A percentile compares a stretch with the other conserved stretches of the same genome.
Evolutionary conservation across 2,329 filamentous ascomycete genomes (phyloP).

Genomic region (Leptographium lundbergii): DNA sequence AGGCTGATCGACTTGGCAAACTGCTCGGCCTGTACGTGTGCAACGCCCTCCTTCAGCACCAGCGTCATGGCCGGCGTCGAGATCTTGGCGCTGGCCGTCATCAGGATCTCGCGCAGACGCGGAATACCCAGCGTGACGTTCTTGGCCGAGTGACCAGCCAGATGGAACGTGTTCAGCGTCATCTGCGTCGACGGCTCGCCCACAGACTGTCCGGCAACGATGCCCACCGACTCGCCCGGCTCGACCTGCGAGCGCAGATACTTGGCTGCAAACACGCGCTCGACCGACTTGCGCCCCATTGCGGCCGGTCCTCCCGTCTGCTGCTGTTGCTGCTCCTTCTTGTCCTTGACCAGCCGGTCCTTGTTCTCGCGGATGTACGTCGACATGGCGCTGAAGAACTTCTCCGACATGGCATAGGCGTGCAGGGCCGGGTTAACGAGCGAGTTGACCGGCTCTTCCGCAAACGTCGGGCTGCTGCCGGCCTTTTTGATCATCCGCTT

Average conservation of each 20-base stretch:
- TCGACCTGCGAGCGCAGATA: slow-evolving; percentile 88
- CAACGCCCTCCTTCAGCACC: slow-evolving; percentile 59
- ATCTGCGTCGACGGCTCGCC: slow-evolving; percentile 98
- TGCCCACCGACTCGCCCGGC: slow-evolving; percentile 90
- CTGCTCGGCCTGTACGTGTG: slow-evolving; percentile 53
- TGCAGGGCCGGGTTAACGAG: slow-evolving; percentile 64
- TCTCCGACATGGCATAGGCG: slow-evolving; percentile 80
- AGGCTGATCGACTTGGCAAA: slow-evolving; percentile 91
- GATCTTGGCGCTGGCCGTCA: slow-evolving; percentile 86
- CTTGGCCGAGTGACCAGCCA: slow-evolving; percentile 95
- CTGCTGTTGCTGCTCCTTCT: slow-evolving; percentile 16
- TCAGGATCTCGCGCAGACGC: slow-evolving; percentile 90
- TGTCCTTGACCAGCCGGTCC: slow-evolving; percentile 37
- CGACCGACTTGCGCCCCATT: slow-evolving; percentile 51
- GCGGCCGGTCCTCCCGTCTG: neutral
- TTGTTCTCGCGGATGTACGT: slow-evolving; percentile 71
- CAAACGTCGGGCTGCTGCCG: slow-evolving; percentile 40
- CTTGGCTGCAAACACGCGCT: slow-evolving; percentile 78
- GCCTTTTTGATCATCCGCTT: slow-evolving; percentile 70
- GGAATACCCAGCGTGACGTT: slow-evolving; percentile 99
- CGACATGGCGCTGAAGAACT: slow-evolving; percentile 60
- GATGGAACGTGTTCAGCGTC: slow-evolving; percentile 99
- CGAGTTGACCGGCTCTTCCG: slow-evolving; percentile 63
- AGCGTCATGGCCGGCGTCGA: slow-evolving; percentile 87
- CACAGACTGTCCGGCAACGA: slow-evolving; percentile 91